A percentile compares a stretch with the other conserved stretches of the same genome.
phyloP scores from a whole-genome alignment of 2,329 filamentous ascomycete species.

The Penicillium sumatraense region DNA sequence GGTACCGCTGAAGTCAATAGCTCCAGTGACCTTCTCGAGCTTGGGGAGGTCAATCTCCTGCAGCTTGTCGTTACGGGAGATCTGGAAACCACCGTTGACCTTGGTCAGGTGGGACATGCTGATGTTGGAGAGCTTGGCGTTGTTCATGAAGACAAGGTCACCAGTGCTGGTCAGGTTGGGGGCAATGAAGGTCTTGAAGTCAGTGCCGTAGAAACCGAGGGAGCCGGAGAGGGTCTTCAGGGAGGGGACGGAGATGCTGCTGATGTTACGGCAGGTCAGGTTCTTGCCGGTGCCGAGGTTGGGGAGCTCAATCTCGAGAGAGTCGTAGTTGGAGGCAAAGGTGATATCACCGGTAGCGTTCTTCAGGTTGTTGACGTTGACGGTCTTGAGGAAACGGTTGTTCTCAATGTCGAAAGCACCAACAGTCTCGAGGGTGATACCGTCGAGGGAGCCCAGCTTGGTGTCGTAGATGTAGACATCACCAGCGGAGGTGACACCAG shows the following conservation, averaged over 20 bases:
- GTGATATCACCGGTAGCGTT: conserved; percentile 73
- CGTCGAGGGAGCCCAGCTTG: conserved; percentile 74
- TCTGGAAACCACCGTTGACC: conserved; percentile 78
- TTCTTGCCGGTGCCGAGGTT: conserved; percentile 79
- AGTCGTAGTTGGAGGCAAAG: conserved; percentile 78
- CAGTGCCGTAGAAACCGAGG: conserved; percentile 81
- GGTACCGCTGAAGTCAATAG: conserved; percentile 81
- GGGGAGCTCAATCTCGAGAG: conserved; percentile 73
- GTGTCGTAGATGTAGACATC: conserved; percentile 84
- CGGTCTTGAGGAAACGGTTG: conserved; percentile 78
- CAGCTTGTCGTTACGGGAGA: conserved; percentile 88
- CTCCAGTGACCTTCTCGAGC: conserved; percentile 74
- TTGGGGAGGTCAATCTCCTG: conserved; percentile 67
- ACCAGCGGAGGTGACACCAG: conserved; percentile 69
- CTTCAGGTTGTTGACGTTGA: conserved; percentile 73
- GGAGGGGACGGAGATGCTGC: conserved; percentile 72
- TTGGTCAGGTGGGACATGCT: conserved; percentile 70
- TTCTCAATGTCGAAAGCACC: conserved; percentile 82
- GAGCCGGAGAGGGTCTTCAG: conserved; percentile 76
- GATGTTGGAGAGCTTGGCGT: conserved; percentile 70
- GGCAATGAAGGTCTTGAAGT: conserved; percentile 49
- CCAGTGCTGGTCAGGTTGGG: conserved; percentile 54
- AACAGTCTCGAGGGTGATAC: conserved; percentile 78
- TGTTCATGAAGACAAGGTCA: conserved; percentile 62
- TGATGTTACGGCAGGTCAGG: conserved; percentile 82